phyloP scores from a whole-genome alignment of 257 asterid genomes.

The Verbena officinalis region DNA sequence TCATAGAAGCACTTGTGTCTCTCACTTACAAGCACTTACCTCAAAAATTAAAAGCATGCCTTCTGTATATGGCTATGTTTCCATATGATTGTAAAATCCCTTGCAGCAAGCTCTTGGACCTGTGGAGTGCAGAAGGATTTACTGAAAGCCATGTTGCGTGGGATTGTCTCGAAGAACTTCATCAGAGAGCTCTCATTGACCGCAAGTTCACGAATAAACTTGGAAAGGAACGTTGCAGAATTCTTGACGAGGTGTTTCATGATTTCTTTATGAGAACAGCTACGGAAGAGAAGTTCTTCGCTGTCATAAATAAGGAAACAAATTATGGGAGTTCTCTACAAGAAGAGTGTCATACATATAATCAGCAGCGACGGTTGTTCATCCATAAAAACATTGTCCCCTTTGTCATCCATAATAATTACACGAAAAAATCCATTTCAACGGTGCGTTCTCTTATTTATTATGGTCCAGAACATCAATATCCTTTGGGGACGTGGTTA shows the following conservation, averaged over 20 bases:
- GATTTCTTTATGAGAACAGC: not conserved
- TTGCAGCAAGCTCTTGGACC: constrained; percentile 9
- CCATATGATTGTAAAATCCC: not conserved
- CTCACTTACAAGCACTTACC: constrained; percentile 3
- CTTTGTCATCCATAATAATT: not conserved
- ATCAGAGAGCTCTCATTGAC: not conserved
- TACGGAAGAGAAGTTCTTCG: constrained; percentile 20
- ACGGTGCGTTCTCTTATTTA: constrained; percentile 21
- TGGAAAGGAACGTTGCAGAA: too few species aligned
- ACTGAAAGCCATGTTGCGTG: not conserved
- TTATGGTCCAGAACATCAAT: not conserved
- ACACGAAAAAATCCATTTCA: constrained; percentile 1
- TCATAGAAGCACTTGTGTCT: not conserved
- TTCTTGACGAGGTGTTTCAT: not conserved
- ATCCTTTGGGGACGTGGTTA: not conserved
- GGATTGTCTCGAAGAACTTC: constrained; percentile 7
- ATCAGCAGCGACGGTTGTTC: constrained; percentile 12
- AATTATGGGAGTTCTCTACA: not conserved
- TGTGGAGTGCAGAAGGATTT: constrained; percentile 31
- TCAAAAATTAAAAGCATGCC: not conserved
- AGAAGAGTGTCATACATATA: not conserved
- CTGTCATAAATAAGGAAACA: not conserved
- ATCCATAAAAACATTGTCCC: not conserved
- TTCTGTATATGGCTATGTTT: not conserved
- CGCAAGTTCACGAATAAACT: too few species aligned